These are phyloP conservation scores for Hibiscus tridactylites DNA, from an alignment of 345 rosid species.

Conservation along the genomic window DNA sequence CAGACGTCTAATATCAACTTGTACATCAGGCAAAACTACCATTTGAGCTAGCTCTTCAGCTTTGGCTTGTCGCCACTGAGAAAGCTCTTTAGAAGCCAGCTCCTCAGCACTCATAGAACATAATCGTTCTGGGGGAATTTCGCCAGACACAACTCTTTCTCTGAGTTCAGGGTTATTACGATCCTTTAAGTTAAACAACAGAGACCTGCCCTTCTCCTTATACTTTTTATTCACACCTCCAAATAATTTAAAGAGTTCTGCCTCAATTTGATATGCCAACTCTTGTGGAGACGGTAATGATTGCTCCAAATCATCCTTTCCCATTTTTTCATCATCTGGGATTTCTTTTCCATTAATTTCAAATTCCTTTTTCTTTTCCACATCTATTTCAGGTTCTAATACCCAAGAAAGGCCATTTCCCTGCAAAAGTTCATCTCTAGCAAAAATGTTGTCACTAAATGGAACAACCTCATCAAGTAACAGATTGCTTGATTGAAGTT, in stretches of 20 bases:
- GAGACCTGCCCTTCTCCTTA: constrained; percentile 84
- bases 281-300: constrained; percentile 30
- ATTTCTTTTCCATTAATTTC: constrained; percentile 17
- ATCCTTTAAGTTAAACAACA: constrained; percentile 82
- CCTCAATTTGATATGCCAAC: constrained; percentile 61
- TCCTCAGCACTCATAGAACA: constrained; percentile 93
- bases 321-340: constrained; percentile 12
- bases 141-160: constrained; percentile 69
- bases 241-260: constrained; percentile 65
- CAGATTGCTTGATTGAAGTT: constrained; percentile 31
- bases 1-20: constrained; percentile 62
- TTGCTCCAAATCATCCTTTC: constrained; percentile 14
- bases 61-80: constrained; percentile 90
- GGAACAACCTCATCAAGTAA: constrained; percentile 52
- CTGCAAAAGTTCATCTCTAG: constrained; percentile 83
- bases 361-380: constrained; percentile 25
- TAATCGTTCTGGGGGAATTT: constrained; percentile 53
- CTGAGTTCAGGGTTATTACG: constrained; percentile 79
- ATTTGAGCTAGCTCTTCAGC: constrained; percentile 90
- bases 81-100: constrained; percentile 85
- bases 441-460: constrained; percentile 62
- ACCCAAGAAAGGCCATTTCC: constrained; percentile 93
- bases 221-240: constrained; percentile 96
- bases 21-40: constrained; percentile 75
- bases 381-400: constrained; percentile 40